These are phyloP conservation scores for Termitomyces sp. DNA, from an alignment of 768 basidiomycete genomes.

Conservation along the genomic window DNA sequence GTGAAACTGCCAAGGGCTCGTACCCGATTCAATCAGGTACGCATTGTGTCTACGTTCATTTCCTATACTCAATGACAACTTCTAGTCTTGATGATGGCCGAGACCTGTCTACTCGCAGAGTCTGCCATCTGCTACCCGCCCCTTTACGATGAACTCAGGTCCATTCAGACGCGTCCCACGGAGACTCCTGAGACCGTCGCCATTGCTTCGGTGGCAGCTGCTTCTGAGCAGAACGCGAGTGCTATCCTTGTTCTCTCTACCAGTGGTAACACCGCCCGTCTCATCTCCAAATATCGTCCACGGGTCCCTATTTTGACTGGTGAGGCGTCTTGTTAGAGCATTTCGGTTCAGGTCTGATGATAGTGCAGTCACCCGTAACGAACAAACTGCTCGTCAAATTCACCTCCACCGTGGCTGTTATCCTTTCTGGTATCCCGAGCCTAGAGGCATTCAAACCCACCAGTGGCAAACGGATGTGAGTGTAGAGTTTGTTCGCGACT, in stretches of 20 bases:
- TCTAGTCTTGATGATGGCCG: slow-evolving; percentile 97
- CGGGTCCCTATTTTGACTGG: slow-evolving; percentile 91
- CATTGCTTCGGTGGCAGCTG: slow-evolving; percentile 92
- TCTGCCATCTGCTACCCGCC: slow-evolving; percentile 93
- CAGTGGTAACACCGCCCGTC: slow-evolving; percentile 91
- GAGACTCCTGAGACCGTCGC: slow-evolving; percentile 95
- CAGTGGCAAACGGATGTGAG: slow-evolving; percentile 98
- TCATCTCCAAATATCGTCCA: slow-evolving; percentile 96
- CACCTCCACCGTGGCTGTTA: slow-evolving; percentile 97
- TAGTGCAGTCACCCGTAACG: slow-evolving; percentile 84
- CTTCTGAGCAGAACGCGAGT: slow-evolving; percentile 90
- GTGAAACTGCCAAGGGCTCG: slow-evolving; percentile 96
- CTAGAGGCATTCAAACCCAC: slow-evolving; percentile 78
- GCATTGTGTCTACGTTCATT: slow-evolving; percentile 16
- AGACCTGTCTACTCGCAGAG: slow-evolving; percentile 96
- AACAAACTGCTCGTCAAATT: slow-evolving; percentile 93
- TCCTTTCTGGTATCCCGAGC: slow-evolving; percentile 95
- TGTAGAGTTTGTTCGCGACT: neutral
- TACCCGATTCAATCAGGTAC: slow-evolving; percentile 94
- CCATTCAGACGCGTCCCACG: slow-evolving; percentile 80
- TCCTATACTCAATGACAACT: neutral
- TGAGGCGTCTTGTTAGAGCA: slow-evolving; percentile 26
- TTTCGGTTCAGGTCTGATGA: neutral
- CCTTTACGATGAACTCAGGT: slow-evolving; percentile 83
- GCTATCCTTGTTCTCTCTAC: slow-evolving; percentile 97